phyloP scores from a whole-genome alignment of 129 eudicot genomes.

The Tagetes patula region DNA sequence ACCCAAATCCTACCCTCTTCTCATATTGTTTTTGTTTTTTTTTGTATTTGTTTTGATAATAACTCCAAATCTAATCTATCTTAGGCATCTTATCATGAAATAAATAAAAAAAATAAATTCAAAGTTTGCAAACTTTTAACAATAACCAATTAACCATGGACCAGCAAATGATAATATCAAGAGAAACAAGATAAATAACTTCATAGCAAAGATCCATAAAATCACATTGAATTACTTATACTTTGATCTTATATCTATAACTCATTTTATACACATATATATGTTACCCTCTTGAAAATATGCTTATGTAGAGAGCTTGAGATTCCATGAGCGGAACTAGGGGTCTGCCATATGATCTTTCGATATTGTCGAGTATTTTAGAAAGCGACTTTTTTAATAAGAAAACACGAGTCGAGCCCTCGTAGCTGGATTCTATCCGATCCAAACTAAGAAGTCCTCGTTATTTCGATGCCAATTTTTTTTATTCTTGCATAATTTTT shows the following conservation, averaged over 20 bases:
- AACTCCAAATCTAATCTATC: constrained; percentile 33
- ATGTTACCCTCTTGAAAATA: too few species aligned
- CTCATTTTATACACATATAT: too few species aligned
- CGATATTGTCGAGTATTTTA: too few species aligned
- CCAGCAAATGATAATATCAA: not conserved
- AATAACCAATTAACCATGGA: not conserved
- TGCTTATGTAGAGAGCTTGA: too few species aligned
- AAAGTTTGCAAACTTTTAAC: not conserved
- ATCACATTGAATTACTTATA: too few species aligned
- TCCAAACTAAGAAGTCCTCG: not conserved
- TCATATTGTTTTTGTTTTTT: not conserved
- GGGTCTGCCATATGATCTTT: not conserved
- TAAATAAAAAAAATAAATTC: not conserved
- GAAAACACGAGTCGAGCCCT: not conserved
- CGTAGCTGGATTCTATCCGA: not conserved
- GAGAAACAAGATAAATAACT: too few species aligned
- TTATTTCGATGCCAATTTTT: not conserved
- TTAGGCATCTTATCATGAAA: constrained; percentile 26
- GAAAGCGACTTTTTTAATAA: too few species aligned
- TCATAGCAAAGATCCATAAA: too few species aligned
- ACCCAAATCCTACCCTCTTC: constrained; percentile 19
- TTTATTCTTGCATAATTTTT: not conserved
- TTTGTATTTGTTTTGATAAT: not conserved
- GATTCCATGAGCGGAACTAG: not conserved
- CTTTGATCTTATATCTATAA: too few species aligned